phyloP scores from a whole-genome alignment of 805 yeast species.

The Zygosaccharomyces pseudorouxii region DNA sequence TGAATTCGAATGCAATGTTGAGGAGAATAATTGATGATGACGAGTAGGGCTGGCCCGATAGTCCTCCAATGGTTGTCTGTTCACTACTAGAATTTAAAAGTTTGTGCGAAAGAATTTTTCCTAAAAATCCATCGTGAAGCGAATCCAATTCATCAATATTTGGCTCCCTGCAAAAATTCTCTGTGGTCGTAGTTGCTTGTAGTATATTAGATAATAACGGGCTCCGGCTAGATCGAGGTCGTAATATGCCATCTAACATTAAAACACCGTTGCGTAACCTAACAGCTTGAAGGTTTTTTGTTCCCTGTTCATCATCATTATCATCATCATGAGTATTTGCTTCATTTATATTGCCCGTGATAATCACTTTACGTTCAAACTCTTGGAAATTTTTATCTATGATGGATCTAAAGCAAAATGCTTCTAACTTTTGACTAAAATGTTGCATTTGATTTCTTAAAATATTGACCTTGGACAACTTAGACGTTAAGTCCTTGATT shows the following conservation, averaged over 20 bases:
- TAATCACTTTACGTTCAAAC: conserved; percentile 32
- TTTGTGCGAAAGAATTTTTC: conserved; percentile 24
- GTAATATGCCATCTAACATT: conserved; percentile 28
- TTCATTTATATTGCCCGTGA: conserved; percentile 30
- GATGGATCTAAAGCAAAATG: conserved; percentile 31
- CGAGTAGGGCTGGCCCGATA: conserved; percentile 40
- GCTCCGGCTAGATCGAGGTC: conserved; percentile 29
- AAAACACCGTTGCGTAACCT: conserved; percentile 26
- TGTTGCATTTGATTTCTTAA: conserved; percentile 35
- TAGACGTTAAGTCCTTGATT: conserved; percentile 27
- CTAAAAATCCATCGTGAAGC: conserved; percentile 35
- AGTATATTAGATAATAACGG: conserved; percentile 12
- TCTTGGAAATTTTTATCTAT: conserved; percentile 31
- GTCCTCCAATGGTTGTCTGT: conserved; percentile 31
- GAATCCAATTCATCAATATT: conserved; percentile 47
- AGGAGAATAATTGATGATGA: conserved; percentile 40
- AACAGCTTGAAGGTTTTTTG: conserved; percentile 31
- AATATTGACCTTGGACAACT: conserved; percentile 29
- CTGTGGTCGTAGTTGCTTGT: not conserved
- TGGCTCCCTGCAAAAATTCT: not conserved
- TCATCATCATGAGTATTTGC: conserved; percentile 12
- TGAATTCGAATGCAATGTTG: conserved; percentile 38
- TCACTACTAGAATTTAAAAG: conserved; percentile 21
- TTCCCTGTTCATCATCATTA: conserved; percentile 24
- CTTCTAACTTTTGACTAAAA: conserved; percentile 33